These are phyloP conservation scores for Cyberlindnera mrakii DNA, from an alignment of 805 yeast species.

Conservation along the genomic window DNA sequence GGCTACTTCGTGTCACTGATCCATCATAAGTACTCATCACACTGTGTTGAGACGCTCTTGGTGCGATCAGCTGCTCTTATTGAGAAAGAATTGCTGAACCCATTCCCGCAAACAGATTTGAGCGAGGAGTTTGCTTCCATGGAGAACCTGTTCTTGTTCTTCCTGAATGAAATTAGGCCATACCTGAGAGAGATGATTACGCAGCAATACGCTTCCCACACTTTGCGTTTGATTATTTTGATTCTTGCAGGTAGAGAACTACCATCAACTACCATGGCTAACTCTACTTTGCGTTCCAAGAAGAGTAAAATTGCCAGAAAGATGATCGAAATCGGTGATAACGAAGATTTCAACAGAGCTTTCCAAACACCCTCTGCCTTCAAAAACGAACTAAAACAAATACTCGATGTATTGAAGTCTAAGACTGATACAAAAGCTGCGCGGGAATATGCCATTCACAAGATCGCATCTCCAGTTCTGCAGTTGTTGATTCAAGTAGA, in stretches of 20 bases:
- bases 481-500: conserved; percentile 76
- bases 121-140: conserved; percentile 42
- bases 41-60: conserved; percentile 81
- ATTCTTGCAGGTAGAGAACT: conserved; percentile 72
- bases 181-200: conserved; percentile 50
- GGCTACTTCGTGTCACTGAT: conserved; percentile 75
- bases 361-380: conserved; percentile 70
- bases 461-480: conserved; percentile 81
- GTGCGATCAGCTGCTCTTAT: conserved; percentile 68
- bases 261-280: conserved; percentile 64
- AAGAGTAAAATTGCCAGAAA: conserved; percentile 85
- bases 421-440: conserved; percentile 39
- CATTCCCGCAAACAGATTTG: conserved; percentile 28
- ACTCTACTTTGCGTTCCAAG: conserved; percentile 74
- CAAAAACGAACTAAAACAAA: conserved; percentile 48
- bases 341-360: conserved; percentile 58
- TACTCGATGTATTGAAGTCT: conserved; percentile 36
- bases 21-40: conserved; percentile 88
- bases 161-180: conserved; percentile 64
- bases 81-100: conserved; percentile 62
- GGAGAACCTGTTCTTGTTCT: conserved; percentile 59
- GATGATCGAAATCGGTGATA: conserved; percentile 83
- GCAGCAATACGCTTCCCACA: conserved; percentile 87
- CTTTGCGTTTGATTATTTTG: conserved; percentile 63
- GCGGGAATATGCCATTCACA: conserved; percentile 72